These are phyloP conservation scores for Limnanthes douglasii DNA, from an alignment of 345 rosid genomes.

Conservation along the genomic window DNA sequence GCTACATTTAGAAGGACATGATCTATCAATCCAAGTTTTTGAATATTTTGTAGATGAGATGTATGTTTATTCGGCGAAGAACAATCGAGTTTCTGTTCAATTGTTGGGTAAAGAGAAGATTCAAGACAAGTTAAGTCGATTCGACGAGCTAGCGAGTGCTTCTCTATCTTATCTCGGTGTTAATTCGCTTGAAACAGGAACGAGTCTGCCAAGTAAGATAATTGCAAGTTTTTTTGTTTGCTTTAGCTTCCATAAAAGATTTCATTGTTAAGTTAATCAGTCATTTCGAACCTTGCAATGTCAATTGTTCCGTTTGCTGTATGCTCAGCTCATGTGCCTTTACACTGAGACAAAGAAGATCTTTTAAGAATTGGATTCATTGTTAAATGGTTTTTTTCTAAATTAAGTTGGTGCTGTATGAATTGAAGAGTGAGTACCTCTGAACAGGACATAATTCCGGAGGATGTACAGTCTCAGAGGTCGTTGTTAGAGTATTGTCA, in stretches of 20 bases:
- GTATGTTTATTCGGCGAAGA: slow-evolving; percentile 80
- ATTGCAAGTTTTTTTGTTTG: not conserved
- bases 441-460: too few relatives aligned
- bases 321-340: too few relatives aligned
- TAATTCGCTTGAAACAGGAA: slow-evolving; percentile 35
- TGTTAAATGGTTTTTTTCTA: too few relatives aligned
- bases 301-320: slow-evolving; percentile 4
- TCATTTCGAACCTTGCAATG: too few relatives aligned
- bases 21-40: not conserved
- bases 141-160: slow-evolving; percentile 60
- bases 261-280: too few relatives aligned
- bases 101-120: slow-evolving; percentile 73
- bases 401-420: too few relatives aligned
- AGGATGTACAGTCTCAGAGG: too few relatives aligned
- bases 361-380: too few relatives aligned
- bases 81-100: slow-evolving; percentile 57
- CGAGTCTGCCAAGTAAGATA: slow-evolving; percentile 43
- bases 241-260: not conserved
- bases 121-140: slow-evolving; percentile 56
- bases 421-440: too few relatives aligned
- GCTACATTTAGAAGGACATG: too few relatives aligned
- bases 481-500: not conserved
- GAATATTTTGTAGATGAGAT: slow-evolving; percentile 52
- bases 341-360: too few relatives aligned
- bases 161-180: slow-evolving; percentile 69